These are phyloP conservation scores for Piloderma croceum DNA, from an alignment of 768 basidiomycete species.

Conservation along the genomic window DNA sequence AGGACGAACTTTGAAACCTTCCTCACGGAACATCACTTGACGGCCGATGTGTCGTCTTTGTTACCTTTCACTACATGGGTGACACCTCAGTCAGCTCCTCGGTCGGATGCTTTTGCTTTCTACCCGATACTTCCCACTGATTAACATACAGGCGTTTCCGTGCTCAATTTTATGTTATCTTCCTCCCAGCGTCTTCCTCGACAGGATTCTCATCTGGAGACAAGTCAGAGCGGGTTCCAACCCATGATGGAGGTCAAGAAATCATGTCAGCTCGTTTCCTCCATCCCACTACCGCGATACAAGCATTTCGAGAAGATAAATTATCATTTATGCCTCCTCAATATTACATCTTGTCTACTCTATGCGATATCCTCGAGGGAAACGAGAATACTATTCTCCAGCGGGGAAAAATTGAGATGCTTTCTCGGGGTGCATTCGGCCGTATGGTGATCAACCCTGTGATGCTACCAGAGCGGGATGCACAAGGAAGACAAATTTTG, in stretches of 20 bases:
- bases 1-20: slow-evolving; percentile 47
- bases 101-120: slow-evolving; percentile 30
- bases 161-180: slow-evolving; percentile 64
- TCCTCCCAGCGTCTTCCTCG: slow-evolving; percentile 41
- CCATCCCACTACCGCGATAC: slow-evolving; percentile 47
- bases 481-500: slow-evolving; percentile 42
- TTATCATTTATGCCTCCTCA: slow-evolving; percentile 72
- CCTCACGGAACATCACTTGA: slow-evolving; percentile 39
- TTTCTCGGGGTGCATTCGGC: slow-evolving; percentile 57
- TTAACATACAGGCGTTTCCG: slow-evolving; percentile 54
- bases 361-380: slow-evolving; percentile 47
- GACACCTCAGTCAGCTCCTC: slow-evolving; percentile 50
- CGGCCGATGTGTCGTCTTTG: slow-evolving; percentile 40
- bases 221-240: slow-evolving; percentile 55
- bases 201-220: slow-evolving; percentile 48
- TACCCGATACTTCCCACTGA: slow-evolving; percentile 3
- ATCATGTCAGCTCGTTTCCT: slow-evolving; percentile 65
- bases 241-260: slow-evolving; percentile 66
- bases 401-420: slow-evolving; percentile 35
- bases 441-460: slow-evolving; percentile 54
- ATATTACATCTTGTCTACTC: slow-evolving; percentile 61
- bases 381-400: slow-evolving; percentile 38
- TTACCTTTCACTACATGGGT: slow-evolving; percentile 75
- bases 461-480: slow-evolving; percentile 31
- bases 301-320: slow-evolving; percentile 42